These are phyloP conservation scores for Breviolum minutum DNA, from an alignment of 73 alveolate genomes.

Conservation along the genomic window DNA sequence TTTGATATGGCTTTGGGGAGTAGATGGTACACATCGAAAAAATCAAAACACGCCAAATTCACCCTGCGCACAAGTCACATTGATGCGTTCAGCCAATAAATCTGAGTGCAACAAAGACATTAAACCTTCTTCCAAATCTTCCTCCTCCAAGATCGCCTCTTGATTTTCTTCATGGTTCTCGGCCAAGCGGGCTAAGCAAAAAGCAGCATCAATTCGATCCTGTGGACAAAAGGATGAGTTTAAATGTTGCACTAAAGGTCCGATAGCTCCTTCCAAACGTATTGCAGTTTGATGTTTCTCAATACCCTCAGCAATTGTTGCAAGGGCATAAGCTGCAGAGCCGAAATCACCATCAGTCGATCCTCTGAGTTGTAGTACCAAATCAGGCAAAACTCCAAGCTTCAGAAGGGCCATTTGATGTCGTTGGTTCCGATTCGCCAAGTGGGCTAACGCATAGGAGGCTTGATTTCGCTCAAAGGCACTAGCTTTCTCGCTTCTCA, in stretches of 20 bases:
- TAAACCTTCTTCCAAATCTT: neutral
- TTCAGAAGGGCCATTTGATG: constrained; percentile 30
- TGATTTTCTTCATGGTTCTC: constrained; percentile 18
- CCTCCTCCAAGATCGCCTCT: constrained; percentile 41
- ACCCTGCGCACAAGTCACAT: neutral
- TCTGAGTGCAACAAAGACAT: constrained; percentile 16
- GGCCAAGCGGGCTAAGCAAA: constrained; percentile 44
- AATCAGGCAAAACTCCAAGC: constrained; percentile 6
- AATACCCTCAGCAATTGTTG: neutral
- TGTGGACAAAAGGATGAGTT: neutral
- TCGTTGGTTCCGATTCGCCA: constrained; percentile 16
- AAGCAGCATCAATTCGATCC: constrained; percentile 78
- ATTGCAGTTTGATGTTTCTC: constrained; percentile 48
- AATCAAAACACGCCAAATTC: too few relatives aligned
- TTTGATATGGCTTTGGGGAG: too few relatives aligned
- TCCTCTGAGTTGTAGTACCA: constrained; percentile 39
- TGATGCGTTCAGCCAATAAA: constrained; percentile 28
- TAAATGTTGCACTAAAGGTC: neutral
- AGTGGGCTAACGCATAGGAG: constrained; percentile 43
- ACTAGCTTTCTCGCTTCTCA: neutral
- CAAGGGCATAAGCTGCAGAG: constrained; percentile 34
- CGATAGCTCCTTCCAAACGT: constrained; percentile 33
- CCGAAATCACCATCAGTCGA: constrained; percentile 48
- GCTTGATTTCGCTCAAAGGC: constrained; percentile 19
- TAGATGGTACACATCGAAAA: too few relatives aligned